These are phyloP conservation scores for Graphilbum fragrans DNA, from an alignment of 2,329 filamentous ascomycete species.

Conservation along the genomic window DNA sequence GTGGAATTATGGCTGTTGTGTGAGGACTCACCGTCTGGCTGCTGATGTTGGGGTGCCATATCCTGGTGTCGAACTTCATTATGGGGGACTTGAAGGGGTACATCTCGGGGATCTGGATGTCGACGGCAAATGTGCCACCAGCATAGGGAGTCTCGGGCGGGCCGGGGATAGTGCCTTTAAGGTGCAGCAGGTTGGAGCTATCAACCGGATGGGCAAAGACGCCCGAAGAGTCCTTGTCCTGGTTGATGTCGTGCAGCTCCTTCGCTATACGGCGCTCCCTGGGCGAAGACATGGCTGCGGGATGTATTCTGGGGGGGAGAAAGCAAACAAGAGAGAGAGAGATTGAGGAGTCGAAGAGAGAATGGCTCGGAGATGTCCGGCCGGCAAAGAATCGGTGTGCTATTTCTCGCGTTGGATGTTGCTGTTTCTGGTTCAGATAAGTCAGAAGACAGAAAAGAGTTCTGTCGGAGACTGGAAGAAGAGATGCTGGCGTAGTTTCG, in stretches of 20 bases:
- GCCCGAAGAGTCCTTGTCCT: conserved; percentile 61
- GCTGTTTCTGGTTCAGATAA: no score
- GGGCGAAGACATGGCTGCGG: conserved; percentile 31
- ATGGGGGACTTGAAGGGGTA: conserved; percentile 89
- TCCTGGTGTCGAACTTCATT: conserved; percentile 85
- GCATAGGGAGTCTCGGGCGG: conserved; percentile 92
- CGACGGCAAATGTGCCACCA: conserved; percentile 68
- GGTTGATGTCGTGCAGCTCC: conserved; percentile 63
- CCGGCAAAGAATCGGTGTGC: neutral
- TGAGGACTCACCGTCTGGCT: conserved; percentile 64
- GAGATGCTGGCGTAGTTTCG: no score
- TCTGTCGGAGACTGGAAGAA: no score
- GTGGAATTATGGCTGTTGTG: neutral
- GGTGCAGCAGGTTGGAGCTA: conserved; percentile 62
- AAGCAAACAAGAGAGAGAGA: neutral
- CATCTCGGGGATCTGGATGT: conserved; percentile 75
- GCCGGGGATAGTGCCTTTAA: conserved; percentile 72
- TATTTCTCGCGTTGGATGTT: no score
- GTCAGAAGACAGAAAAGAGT: no score
- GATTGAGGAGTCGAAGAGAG: neutral
- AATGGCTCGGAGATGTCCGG: neutral
- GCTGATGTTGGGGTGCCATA: conserved; percentile 97
- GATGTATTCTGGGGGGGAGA: neutral
- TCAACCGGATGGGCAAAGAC: conserved; percentile 57
- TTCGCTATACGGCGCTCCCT: conserved; percentile 54